Evolutionary conservation across 1,139 yeast species (phyloP), one percentile per base, ranked within the genome.

Genomic region (Taphrina pruni): DNA sequence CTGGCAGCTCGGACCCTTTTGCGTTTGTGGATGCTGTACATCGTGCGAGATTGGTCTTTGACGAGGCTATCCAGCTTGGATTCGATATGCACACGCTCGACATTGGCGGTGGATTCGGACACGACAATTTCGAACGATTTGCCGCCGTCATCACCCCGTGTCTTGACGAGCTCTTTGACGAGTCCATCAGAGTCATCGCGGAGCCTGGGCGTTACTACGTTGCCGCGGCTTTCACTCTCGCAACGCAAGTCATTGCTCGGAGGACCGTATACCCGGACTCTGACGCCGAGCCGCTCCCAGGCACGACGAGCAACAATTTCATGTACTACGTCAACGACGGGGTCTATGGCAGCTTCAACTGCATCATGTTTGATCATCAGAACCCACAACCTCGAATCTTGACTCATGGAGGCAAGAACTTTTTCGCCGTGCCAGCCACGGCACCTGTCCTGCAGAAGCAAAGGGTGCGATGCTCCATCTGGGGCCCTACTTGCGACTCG

Each of bases 401-500:
- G 73, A 82, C 85, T 64, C 87, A 86, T 73, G 78, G 81, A 56
- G 72, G 83, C 58, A 76, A 81, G 67, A 87, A 84, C 76, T 86
- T 84, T 76, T 78, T 77, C 70, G 70, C 43, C 38, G 71, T 60
- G 14, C 32, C 67, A 0, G 12, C 56, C 20, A 17, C 64, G 8
- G 52, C 69, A 20, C 39, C 61, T 6, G 57, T 55, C n/a, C 17
- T 65, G 46, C 65, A 58, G 52, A 58, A 57, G 58, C 65, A 60
- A 48, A 50, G 61, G 12, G 70, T 71, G 72, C 68, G 75, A 74
- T 71, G 72, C 82, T 76, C 97, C 26, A 84, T 94, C 71, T 94
- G 98, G 98, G 99, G 99, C 8, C 99, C 98, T 62, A 94, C 98
- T 32, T 94, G 99, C 80, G 99, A 94, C 79, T 97, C 98, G 4